Conservation (phyloP, 2,329 filamentous ascomycete genomes). For the Ophiocordyceps unilateralis region DNA sequence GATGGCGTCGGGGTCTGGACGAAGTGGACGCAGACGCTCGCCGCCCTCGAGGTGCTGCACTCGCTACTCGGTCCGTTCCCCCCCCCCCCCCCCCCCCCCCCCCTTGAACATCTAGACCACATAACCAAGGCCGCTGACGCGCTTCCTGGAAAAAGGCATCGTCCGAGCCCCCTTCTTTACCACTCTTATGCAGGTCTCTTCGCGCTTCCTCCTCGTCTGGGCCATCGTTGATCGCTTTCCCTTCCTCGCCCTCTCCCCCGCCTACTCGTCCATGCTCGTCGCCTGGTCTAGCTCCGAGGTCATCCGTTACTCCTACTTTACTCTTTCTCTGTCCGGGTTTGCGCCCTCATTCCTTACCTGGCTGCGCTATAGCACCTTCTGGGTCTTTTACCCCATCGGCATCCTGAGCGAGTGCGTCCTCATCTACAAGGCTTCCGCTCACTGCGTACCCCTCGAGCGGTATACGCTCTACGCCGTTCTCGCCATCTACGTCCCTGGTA, state of each 20-base stretch:
- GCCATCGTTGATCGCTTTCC: slow-evolving; percentile 62
- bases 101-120: not conserved
- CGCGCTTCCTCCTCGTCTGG: slow-evolving; percentile 80
- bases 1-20: slow-evolving; percentile 46
- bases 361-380: slow-evolving; percentile 86
- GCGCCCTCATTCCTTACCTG: slow-evolving; percentile 55
- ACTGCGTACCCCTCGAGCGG: slow-evolving; percentile 37
- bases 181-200: slow-evolving; percentile 78
- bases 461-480: slow-evolving; percentile 48
- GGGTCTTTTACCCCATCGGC: slow-evolving; percentile 79
- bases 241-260: slow-evolving; percentile 37
- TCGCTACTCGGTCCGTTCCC: slow-evolving; percentile 47
- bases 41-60: slow-evolving; percentile 70
- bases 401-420: slow-evolving; percentile 77
- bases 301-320: slow-evolving; percentile 85
- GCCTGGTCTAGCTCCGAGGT: slow-evolving; percentile 89
- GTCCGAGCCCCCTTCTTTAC: slow-evolving; percentile 76
- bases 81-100: not conserved
- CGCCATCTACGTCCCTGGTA: slow-evolving; percentile 65
- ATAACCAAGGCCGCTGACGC: not conserved
- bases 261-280: slow-evolving; percentile 61
- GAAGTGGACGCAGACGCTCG: slow-evolving; percentile 70
- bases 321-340: slow-evolving; percentile 45
- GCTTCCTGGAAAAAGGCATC: slow-evolving; percentile 38
- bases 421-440: slow-evolving; percentile 47